phyloP scores from a whole-genome alignment of 163 green algal genomes.

The Chlorella variabilis region DNA sequence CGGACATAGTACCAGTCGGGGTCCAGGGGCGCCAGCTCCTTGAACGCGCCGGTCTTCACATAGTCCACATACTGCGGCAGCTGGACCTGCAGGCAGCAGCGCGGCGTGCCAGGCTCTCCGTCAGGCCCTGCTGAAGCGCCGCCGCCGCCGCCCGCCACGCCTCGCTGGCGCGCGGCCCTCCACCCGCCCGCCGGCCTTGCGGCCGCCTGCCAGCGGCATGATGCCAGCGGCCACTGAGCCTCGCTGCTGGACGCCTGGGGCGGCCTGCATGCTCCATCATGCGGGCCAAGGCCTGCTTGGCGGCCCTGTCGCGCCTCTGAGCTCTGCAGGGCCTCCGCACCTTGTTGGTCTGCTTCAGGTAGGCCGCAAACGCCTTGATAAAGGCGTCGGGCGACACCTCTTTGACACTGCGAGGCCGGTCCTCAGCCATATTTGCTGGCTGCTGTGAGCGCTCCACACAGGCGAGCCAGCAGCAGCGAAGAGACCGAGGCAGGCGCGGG shows the following conservation, averaged over 20 bases:
- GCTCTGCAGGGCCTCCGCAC: conserved; percentile 49
- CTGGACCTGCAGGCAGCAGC: conserved; percentile 66
- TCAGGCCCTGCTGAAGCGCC: too few relatives aligned
- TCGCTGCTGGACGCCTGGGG: neutral
- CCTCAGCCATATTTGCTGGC: conserved; percentile 36
- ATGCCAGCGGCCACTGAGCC: neutral
- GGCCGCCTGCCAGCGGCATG: neutral
- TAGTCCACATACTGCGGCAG: conserved; percentile 94
- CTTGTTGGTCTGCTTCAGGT: conserved; percentile 98
- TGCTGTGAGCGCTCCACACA: neutral
- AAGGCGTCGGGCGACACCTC: conserved; percentile 53
- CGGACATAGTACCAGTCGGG: conserved; percentile 99
- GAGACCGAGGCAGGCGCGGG: neutral
- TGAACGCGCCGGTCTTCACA: conserved; percentile 96
- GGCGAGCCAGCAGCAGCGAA: neutral
- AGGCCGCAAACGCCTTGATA: conserved; percentile 45
- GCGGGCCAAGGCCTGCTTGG: too few relatives aligned
- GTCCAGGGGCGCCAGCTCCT: conserved; percentile 96
- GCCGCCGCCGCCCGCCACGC: neutral
- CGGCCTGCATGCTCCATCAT: neutral
- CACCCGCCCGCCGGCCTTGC: neutral
- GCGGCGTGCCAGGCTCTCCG: too few relatives aligned
- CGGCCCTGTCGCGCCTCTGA: neutral
- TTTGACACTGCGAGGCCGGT: conserved; percentile 43
- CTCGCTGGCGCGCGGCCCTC: neutral